phyloP scores from a whole-genome alignment of 306 rosid genomes.

The Quercus berberidifolia region DNA sequence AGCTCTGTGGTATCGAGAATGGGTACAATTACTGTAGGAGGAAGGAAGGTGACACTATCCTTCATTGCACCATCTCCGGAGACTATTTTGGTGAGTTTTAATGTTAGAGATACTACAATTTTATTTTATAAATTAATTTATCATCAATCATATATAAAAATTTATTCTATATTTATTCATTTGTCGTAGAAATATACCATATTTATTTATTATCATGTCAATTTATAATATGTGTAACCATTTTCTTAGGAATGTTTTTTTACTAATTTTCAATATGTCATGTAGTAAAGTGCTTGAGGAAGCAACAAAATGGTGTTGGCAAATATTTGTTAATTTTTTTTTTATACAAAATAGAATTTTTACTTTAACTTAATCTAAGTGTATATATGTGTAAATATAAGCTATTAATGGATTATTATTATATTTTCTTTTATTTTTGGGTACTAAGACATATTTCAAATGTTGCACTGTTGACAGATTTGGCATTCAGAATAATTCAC shows the following conservation, averaged over 20 bases:
- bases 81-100: constrained; percentile 31
- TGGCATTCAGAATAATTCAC: constrained; percentile 55
- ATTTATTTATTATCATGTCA: no score
- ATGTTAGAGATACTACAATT: no score
- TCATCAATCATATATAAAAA: no score
- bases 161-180: background rate
- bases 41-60: constrained; percentile 38
- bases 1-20: background rate
- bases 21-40: constrained; percentile 27
- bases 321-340: no score
- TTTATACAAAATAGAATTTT: no score
- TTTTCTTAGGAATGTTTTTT: background rate
- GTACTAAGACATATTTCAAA: background rate
- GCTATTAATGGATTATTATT: no score
- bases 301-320: no score
- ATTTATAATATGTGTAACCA: no score
- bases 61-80: constrained; percentile 42
- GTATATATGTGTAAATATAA: no score
- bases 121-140: no score
- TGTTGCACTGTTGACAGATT: constrained; percentile 28
- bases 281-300: background rate
- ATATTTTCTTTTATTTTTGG: no score
- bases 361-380: no score
- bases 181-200: background rate
- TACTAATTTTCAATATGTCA: background rate